Evolutionary conservation across 108 stramenopile species (phyloP).

Genomic region (Cyclostephanos tholiformis): DNA sequence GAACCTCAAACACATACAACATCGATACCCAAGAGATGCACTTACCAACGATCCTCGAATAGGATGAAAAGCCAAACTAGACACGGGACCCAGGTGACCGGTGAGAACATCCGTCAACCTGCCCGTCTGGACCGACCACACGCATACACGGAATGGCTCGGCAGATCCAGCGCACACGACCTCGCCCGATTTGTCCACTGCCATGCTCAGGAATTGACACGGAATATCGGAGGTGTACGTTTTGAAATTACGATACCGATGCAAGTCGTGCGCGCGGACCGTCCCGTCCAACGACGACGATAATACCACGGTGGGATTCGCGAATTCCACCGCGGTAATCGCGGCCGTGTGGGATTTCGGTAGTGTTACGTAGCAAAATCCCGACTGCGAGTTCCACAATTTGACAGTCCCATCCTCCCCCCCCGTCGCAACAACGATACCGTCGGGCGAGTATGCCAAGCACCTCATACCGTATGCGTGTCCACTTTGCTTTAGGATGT

Average conservation of each 20-base stretch:
- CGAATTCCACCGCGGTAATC: conserved; percentile 90
- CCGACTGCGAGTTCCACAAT: conserved; percentile 95
- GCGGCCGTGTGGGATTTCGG: conserved; percentile 93
- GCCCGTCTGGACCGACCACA: conserved; percentile 95
- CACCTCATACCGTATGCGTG: conserved; percentile 94
- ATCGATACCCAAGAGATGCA: neutral
- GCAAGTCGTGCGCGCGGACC: conserved; percentile 95
- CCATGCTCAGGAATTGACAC: conserved; percentile 92
- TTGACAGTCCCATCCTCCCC: conserved; percentile 98
- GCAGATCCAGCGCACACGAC: conserved; percentile 89
- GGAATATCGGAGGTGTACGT: conserved; percentile 89
- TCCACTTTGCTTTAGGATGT: conserved; percentile 98
- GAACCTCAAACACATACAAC: neutral
- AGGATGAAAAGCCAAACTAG: conserved; percentile 79
- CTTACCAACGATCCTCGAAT: conserved; percentile 68
- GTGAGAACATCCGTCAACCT: conserved; percentile 94
- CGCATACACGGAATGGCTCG: conserved; percentile 93
- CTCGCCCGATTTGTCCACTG: conserved; percentile 96
- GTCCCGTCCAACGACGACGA: conserved; percentile 95
- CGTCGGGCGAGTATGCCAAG: conserved; percentile 95
- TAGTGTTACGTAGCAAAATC: conserved; percentile 98
- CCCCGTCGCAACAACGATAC: conserved; percentile 92
- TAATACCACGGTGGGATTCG: conserved; percentile 90
- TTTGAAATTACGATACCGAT: conserved; percentile 96
- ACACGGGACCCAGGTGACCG: conserved; percentile 94